Percentiles rank a stretch among this genome's conserved stretches.
Conservation (phyloP, 306 rosid genomes). For the Luffa aegyptiaca region DNA sequence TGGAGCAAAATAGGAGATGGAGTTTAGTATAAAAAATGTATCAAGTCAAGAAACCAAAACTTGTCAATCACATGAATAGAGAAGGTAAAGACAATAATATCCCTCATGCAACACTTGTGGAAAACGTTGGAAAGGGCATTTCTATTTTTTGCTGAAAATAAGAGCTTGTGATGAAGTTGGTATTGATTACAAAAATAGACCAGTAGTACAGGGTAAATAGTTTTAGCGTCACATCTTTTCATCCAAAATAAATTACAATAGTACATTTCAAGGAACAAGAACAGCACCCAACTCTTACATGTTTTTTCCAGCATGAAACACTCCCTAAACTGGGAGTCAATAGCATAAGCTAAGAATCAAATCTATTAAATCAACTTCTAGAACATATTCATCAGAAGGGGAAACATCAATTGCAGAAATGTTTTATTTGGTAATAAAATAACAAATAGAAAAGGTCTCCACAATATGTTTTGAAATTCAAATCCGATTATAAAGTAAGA, state of each 20-base stretch:
- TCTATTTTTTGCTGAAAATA: background rate
- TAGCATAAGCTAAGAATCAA: background rate
- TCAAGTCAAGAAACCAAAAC: slow-evolving; percentile 2
- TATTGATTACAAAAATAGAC: background rate
- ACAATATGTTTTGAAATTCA: background rate
- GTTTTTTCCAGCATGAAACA: background rate
- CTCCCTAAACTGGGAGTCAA: background rate
- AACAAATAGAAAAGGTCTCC: background rate
- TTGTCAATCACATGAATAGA: background rate
- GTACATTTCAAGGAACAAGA: background rate
- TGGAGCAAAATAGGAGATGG: background rate
- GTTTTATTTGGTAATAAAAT: background rate
- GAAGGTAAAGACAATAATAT: background rate
- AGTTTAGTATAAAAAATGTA: background rate
- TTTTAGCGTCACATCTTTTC: background rate
- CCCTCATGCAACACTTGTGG: background rate
- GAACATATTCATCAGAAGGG: background rate
- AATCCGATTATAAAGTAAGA: background rate
- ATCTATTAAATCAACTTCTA: background rate
- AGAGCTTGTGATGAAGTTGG: background rate
- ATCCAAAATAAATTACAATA: background rate
- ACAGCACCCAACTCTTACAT: background rate
- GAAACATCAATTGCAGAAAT: background rate
- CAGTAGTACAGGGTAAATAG: background rate
- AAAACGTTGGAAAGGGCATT: background rate